phyloP scores from a whole-genome alignment of 2,329 filamentous ascomycete species.

The Monosporascus sp. region DNA sequence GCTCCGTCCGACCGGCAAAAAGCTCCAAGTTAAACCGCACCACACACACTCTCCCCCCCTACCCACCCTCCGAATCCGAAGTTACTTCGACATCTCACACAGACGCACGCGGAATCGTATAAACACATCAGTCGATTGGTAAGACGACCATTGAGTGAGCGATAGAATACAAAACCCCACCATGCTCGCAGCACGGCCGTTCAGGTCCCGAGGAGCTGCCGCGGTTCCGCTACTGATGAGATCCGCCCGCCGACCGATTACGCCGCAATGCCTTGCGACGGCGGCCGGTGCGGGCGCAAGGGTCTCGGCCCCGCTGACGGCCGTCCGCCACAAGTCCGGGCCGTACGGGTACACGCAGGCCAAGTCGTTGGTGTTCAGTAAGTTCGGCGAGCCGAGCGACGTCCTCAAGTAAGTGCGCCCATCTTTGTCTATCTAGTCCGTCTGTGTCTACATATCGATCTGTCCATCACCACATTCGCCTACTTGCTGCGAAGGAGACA shows the following conservation, averaged over 20 bases:
- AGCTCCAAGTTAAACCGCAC: too few species aligned
- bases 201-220: background rate
- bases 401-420: conserved; percentile 58
- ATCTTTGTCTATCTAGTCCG: background rate
- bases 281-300: background rate
- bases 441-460: background rate
- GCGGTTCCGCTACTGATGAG: background rate
- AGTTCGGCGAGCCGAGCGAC: conserved; percentile 69
- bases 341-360: conserved; percentile 80
- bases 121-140: background rate
- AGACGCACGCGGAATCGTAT: too few species aligned
- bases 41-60: too few species aligned
- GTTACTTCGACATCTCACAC: too few species aligned
- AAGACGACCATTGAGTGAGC: background rate
- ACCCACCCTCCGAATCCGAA: too few species aligned
- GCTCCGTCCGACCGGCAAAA: too few species aligned
- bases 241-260: background rate
- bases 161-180: background rate
- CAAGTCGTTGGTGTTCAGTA: conserved; percentile 72
- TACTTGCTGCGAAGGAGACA: too few species aligned
- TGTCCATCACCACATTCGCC: too few species aligned
- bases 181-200: background rate
- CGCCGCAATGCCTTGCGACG: background rate
- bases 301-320: conserved; percentile 13
- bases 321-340: conserved; percentile 47